Base-by-base conservation (phyloP, 257 asterid genomes). In the Asclepias syriaca region DNA sequence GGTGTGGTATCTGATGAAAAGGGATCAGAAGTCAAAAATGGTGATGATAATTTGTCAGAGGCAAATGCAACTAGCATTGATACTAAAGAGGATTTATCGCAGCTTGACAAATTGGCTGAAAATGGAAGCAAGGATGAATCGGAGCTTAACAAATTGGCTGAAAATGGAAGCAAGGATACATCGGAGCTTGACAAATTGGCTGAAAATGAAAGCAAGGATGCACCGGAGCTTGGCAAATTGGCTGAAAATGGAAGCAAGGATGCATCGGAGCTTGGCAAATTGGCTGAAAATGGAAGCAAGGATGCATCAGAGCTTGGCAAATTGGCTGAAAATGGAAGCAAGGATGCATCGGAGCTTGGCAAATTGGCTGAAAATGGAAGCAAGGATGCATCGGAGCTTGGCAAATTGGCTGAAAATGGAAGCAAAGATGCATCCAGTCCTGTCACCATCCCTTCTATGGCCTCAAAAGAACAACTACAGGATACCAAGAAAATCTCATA, bases 401-500 rank as follows among this genome's bases (percentile, higher is more conserved):
- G 0, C 27, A 24, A 24, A 24, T 24, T 24, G 27, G 27, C 46
- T 39, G 19, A 58, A 58, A 21, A 65, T 49, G 13, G 72, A 73
- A 75, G 39, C 40, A 68, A 58, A 40, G 57, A 59, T 29, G 74
- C 50, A 37, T 64, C 68, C 15, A 24, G 77, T 9, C 65, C 79
- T 9, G 65, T 46, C 40, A 61, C 43, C 66, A 5, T 4, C 5
- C 39, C 39, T 34, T 4, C 68, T 12, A 56, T 67, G 0, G 61
- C 76, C 40, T n/a, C 75, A 37, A 75, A 32, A 40, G 72, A 65
- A 21, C 39, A 77, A 50, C 34, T 29, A 29, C 81, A 50, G 10
- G 78, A 70, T 18, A 14, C 67, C 43, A 66, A 14, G 14, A 90
- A 86, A 64, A 19, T 61, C 55, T 77, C 87, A 66, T 90, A 88